Evolutionary conservation across 371 early-diverging fungal genomes (phyloP).

Genomic region (Rhizopus delemar): DNA sequence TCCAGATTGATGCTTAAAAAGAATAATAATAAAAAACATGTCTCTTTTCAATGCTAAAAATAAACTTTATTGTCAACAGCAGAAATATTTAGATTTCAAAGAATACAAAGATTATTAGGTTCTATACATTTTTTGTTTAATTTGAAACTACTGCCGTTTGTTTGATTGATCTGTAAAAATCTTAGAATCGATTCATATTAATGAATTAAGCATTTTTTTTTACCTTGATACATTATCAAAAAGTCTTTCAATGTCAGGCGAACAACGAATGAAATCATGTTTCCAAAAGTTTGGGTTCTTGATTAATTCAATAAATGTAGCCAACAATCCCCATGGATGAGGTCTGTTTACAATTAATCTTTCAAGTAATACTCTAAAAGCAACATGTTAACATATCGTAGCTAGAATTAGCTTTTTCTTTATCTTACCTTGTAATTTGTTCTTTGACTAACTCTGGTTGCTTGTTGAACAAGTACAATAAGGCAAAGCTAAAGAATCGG

Average conservation of each 20-base stretch:
- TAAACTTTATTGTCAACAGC: too few relatives aligned
- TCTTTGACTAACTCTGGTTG: constrained; percentile 82
- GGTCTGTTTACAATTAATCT: constrained; percentile 95
- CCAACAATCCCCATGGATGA: constrained; percentile 96
- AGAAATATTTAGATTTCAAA: background rate
- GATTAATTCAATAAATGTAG: constrained; percentile 94
- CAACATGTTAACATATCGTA: background rate
- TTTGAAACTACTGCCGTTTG: constrained; percentile 6
- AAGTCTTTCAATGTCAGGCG: constrained; percentile 72
- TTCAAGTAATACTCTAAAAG: constrained; percentile 82
- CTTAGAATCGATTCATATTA: too few relatives aligned
- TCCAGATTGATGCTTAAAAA: too few relatives aligned
- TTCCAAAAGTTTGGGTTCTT: constrained; percentile 91
- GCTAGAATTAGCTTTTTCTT: background rate
- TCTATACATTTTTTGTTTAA: background rate
- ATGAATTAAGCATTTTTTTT: background rate
- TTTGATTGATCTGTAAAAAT: constrained; percentile 16
- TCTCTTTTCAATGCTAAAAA: too few relatives aligned
- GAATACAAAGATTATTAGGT: background rate
- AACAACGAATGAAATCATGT: constrained; percentile 72
- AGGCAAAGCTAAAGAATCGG: constrained; percentile 78
- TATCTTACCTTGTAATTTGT: constrained; percentile 76
- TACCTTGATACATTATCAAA: constrained; percentile 73
- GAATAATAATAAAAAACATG: too few relatives aligned
- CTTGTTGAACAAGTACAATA: constrained; percentile 81